phyloP scores from a whole-genome alignment of 108 stramenopile species.

The Mayamaea pseudoterrestris region DNA sequence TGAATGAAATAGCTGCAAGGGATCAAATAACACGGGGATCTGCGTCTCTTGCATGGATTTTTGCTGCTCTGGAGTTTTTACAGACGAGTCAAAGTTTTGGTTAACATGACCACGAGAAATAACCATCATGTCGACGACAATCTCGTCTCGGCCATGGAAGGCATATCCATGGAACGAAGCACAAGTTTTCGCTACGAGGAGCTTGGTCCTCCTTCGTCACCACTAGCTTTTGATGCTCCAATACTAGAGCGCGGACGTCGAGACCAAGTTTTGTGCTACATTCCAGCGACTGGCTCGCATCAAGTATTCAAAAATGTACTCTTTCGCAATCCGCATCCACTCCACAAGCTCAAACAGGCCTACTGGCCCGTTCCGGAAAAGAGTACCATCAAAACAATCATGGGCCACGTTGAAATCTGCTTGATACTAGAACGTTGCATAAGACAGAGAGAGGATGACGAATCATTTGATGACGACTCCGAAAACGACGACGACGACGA shows the following conservation, averaged over 20 bases:
- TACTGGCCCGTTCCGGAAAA: slow-evolving; percentile 33
- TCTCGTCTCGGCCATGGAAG: too few species aligned
- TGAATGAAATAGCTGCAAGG: too few species aligned
- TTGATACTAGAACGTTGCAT: slow-evolving; percentile 21
- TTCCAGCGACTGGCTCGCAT: slow-evolving; percentile 15
- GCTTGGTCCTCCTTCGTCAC: slow-evolving; percentile 21
- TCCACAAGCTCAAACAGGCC: slow-evolving; percentile 23
- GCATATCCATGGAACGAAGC: neutral
- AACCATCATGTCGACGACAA: too few species aligned
- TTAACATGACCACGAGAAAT: too few species aligned
- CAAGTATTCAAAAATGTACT: slow-evolving; percentile 22
- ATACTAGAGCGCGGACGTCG: slow-evolving; percentile 25
- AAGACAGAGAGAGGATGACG: neutral
- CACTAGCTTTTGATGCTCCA: slow-evolving; percentile 26
- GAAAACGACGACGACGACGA: slow-evolving; percentile 16
- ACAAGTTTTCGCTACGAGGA: neutral
- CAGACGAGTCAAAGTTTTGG: too few species aligned
- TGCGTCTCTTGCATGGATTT: too few species aligned
- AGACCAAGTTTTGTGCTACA: slow-evolving; percentile 22
- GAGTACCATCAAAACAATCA: slow-evolving; percentile 32
- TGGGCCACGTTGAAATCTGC: slow-evolving; percentile 50
- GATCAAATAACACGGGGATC: too few species aligned
- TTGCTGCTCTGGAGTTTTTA: too few species aligned
- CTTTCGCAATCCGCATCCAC: slow-evolving; percentile 22
- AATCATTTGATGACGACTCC: slow-evolving; percentile 3